phyloP scores from a whole-genome alignment of 345 rosid genomes.

The Bruguiera gymnorhiza region DNA sequence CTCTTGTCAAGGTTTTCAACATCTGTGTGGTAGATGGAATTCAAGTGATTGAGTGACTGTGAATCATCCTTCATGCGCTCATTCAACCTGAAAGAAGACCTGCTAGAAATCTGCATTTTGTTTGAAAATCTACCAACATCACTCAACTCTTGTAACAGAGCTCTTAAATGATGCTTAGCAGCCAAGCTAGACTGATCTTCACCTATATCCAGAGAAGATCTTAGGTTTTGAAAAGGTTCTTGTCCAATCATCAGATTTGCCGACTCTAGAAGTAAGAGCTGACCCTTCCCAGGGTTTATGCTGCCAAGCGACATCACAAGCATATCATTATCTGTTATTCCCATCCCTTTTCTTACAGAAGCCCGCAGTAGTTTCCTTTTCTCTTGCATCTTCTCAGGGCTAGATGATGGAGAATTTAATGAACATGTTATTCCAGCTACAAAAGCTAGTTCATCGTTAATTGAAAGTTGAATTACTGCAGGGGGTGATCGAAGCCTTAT shows the following conservation, averaged over 20 bases:
- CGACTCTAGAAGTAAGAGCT: conserved; percentile 82
- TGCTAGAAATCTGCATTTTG: conserved; percentile 19
- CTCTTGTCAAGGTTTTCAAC: conserved; percentile 19
- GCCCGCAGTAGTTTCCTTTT: conserved; percentile 55
- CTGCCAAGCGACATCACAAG: conserved; percentile 92
- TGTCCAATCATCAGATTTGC: conserved; percentile 43
- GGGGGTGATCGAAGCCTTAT: conserved; percentile 84
- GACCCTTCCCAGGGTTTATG: conserved; percentile 89
- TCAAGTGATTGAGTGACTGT: conserved; percentile 10
- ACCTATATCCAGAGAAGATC: conserved; percentile 28
- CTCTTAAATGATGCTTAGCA: conserved; percentile 55
- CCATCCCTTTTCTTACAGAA: conserved; percentile 72
- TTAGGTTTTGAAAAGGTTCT: conserved; percentile 33
- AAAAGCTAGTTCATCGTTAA: conserved; percentile 91
- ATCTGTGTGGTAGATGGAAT: conserved; percentile 7
- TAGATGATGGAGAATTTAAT: conserved; percentile 61
- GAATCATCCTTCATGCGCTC: conserved; percentile 27
- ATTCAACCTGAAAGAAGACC: conserved; percentile 6
- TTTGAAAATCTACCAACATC: conserved; percentile 17
- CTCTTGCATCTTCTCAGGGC: conserved; percentile 59
- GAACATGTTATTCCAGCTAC: conserved; percentile 79
- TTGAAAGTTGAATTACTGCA: conserved; percentile 72
- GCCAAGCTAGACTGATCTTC: conserved; percentile 37
- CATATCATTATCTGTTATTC: conserved; percentile 68
- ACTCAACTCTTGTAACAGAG: conserved; percentile 45